Conservation (phyloP, 2,329 filamentous ascomycete genomes). For the Stemphylium lycopersici region DNA sequence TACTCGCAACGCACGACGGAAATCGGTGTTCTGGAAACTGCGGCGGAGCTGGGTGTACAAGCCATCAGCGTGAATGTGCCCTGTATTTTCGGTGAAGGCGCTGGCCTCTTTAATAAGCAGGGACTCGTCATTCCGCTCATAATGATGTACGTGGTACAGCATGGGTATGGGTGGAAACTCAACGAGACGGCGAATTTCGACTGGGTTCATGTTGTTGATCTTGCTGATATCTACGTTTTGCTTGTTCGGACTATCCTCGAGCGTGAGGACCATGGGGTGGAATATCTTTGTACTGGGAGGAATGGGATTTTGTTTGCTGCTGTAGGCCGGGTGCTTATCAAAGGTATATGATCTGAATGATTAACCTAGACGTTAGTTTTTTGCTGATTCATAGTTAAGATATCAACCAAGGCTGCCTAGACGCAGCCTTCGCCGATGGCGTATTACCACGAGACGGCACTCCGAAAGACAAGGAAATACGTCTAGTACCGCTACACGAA, state of each 20-base stretch:
- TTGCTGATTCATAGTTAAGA: background rate
- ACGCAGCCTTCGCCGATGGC: conserved; percentile 23
- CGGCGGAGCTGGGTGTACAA: conserved; percentile 14
- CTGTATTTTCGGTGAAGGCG: conserved; percentile 25
- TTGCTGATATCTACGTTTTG: conserved; percentile 22
- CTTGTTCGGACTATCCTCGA: conserved; percentile 22
- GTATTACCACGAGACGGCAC: conserved; percentile 19
- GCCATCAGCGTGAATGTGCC: conserved; percentile 23
- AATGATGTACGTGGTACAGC: conserved; percentile 20
- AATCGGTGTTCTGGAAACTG: conserved; percentile 15
- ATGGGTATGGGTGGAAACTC: conserved; percentile 26
- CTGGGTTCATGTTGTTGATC: conserved; percentile 23
- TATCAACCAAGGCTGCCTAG: conserved; percentile 17
- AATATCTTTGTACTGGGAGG: conserved; percentile 18
- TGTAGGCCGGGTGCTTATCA: conserved; percentile 16
- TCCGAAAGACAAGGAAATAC: conserved; percentile 21
- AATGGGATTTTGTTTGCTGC: conserved; percentile 21
- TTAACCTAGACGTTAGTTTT: too few relatives aligned
- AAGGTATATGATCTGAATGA: background rate
- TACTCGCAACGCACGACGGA: conserved; percentile 24
- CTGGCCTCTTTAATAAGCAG: conserved; percentile 20
- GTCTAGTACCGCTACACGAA: conserved; percentile 13
- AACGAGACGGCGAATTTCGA: conserved; percentile 29
- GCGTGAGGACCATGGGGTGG: conserved; percentile 19
- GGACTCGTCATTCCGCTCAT: conserved; percentile 21